Evolutionary conservation across 495 filamentous ascomycete genomes (phyloP).

Genomic region (Lasiosphaeris hirsuta): DNA sequence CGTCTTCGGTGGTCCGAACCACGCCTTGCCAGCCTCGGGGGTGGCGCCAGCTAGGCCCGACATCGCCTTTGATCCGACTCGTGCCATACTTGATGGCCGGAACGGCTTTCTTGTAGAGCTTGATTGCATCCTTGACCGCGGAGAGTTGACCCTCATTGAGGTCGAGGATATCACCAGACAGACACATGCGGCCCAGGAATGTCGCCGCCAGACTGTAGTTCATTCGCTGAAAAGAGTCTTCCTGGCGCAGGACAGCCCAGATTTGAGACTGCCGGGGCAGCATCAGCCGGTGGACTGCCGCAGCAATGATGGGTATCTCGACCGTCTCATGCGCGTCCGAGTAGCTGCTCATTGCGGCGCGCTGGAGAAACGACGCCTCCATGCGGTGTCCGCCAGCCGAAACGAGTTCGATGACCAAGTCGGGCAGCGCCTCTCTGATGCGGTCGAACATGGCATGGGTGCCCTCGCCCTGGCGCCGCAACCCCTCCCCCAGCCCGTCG

Average conservation of each 20-base stretch:
- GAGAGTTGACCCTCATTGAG: not conserved
- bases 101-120: not conserved
- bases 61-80: not conserved
- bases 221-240: constrained; percentile 4
- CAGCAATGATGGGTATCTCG: constrained; percentile 9
- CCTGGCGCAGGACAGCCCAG: constrained; percentile 4
- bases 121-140: not conserved
- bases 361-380: constrained; percentile 5
- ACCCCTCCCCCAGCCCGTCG: constrained; percentile 6
- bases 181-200: constrained; percentile 7
- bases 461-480: constrained; percentile 5
- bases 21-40: constrained; percentile 1
- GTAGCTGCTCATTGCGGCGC: not conserved
- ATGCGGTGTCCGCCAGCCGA: constrained; percentile 8
- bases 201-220: constrained; percentile 5
- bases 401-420: constrained; percentile 4
- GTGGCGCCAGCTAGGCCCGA: constrained; percentile 5
- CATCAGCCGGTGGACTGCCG: constrained; percentile 1
- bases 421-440: constrained; percentile 5
- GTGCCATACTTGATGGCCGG: constrained; percentile 7
- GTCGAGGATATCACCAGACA: constrained; percentile 4
- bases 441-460: constrained; percentile 6
- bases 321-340: constrained; percentile 7
- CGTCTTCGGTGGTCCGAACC: not conserved
- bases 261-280: constrained; percentile 6